Conservation (phyloP, 2,329 filamentous ascomycete species). For the Neocucurbitaria cava region DNA sequence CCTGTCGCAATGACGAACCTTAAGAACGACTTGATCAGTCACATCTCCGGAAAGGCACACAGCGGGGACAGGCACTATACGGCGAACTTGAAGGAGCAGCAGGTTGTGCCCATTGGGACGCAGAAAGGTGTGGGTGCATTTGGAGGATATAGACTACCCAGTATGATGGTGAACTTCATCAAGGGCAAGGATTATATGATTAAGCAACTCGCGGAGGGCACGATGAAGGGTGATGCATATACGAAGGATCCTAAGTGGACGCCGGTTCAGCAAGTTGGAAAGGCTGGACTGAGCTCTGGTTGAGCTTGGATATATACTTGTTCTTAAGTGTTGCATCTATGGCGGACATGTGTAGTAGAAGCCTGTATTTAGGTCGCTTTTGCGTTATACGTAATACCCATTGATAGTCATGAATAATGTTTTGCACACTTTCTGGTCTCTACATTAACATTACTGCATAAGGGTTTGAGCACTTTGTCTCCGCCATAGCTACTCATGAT, state of each 20-base stretch:
- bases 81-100: constrained; percentile 43
- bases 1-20: constrained; percentile 56
- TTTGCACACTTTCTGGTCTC: too few species aligned
- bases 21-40: constrained; percentile 53
- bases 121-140: constrained; percentile 48
- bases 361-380: too few species aligned
- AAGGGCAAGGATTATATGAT: constrained; percentile 54
- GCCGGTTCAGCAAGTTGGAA: constrained; percentile 30
- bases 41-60: constrained; percentile 31
- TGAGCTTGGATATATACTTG: not conserved
- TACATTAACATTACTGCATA: too few species aligned
- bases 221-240: constrained; percentile 39
- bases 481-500: too few species aligned
- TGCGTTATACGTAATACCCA: constrained; percentile 1
- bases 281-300: constrained; percentile 30
- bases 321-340: not conserved
- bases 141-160: constrained; percentile 48
- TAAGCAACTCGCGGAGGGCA: constrained; percentile 29
- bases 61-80: constrained; percentile 42
- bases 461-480: too few species aligned
- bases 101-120: constrained; percentile 46
- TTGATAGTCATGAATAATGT: not conserved
- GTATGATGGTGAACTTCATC: constrained; percentile 51
- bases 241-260: constrained; percentile 48
- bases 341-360: too few species aligned